Evolutionary conservation across 208 protist species (phyloP).

Genomic region (Acanthamoeba sp.): DNA sequence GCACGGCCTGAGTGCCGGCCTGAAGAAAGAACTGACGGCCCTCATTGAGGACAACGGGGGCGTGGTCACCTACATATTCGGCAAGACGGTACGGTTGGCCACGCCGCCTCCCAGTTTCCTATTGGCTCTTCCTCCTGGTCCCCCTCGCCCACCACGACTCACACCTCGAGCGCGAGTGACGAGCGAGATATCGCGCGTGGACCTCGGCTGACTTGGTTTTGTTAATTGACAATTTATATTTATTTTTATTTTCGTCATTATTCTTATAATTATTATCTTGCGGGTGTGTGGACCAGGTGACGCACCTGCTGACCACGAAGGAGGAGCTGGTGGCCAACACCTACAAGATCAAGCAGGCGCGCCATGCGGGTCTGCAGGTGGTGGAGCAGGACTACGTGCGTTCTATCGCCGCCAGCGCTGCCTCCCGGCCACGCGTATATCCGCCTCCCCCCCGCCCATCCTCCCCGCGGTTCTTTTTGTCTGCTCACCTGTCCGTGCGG

Average conservation of each 20-base stretch:
- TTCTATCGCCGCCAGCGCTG: background rate
- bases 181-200: too few species aligned
- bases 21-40: constrained; percentile 25
- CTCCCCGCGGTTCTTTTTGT: background rate
- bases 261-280: background rate
- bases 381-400: constrained; percentile 20
- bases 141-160: too few species aligned
- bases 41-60: constrained; percentile 45
- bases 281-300: background rate
- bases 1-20: background rate
- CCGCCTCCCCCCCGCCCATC: background rate
- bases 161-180: too few species aligned
- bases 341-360: constrained; percentile 53
- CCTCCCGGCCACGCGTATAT: background rate
- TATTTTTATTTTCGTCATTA: background rate
- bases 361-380: background rate
- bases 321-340: background rate
- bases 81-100: constrained; percentile 40
- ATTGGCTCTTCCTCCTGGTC: background rate
- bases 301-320: constrained; percentile 40
- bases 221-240: background rate
- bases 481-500: background rate
- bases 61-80: constrained; percentile 63
- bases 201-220: too few species aligned
- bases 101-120: background rate